Percentiles rank a stretch among this genome's conserved stretches.
phyloP scores from a whole-genome alignment of 441 rosid species.

The Iberis amara region DNA sequence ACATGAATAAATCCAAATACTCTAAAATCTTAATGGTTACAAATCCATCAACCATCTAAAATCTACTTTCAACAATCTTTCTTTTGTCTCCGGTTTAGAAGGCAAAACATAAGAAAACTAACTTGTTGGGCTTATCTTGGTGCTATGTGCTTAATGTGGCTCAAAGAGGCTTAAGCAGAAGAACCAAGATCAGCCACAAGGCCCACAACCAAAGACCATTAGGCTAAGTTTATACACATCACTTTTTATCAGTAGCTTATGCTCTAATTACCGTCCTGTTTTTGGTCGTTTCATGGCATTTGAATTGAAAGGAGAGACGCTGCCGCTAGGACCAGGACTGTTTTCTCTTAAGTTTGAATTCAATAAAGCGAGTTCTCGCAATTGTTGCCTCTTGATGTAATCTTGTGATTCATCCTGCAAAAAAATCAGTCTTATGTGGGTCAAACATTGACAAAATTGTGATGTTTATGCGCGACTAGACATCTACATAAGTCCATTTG shows the following conservation, averaged over 20 bases:
- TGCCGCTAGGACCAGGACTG: conserved; percentile 89
- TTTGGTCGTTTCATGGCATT: conserved; percentile 91
- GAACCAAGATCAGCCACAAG: conserved; percentile 24
- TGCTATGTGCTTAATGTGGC: conserved; percentile 17
- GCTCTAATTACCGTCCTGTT: conserved; percentile 52
- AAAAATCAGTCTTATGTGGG: too few species aligned
- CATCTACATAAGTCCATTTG: too few species aligned
- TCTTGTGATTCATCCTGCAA: conserved; percentile 90
- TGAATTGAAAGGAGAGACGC: conserved; percentile 80
- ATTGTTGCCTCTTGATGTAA: conserved; percentile 82
- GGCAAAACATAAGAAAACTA: background rate
- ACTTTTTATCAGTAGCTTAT: background rate
- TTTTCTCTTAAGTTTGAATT: conserved; percentile 91
- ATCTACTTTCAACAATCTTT: conserved; percentile 4
- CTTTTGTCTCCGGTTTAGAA: background rate
- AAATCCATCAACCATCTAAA: conserved; percentile 16
- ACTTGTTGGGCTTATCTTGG: conserved; percentile 15
- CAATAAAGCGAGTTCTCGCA: conserved; percentile 81
- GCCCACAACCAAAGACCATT: conserved; percentile 21
- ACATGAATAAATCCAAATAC: conserved; percentile 26
- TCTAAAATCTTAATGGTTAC: conserved; percentile 24
- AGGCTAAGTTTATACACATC: conserved; percentile 4
- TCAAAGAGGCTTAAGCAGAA: conserved; percentile 22
- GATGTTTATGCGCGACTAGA: too few species aligned
- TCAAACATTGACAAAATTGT: too few species aligned